phyloP scores from a whole-genome alignment of 805 yeast genomes.

The Pichia membranifaciens region DNA sequence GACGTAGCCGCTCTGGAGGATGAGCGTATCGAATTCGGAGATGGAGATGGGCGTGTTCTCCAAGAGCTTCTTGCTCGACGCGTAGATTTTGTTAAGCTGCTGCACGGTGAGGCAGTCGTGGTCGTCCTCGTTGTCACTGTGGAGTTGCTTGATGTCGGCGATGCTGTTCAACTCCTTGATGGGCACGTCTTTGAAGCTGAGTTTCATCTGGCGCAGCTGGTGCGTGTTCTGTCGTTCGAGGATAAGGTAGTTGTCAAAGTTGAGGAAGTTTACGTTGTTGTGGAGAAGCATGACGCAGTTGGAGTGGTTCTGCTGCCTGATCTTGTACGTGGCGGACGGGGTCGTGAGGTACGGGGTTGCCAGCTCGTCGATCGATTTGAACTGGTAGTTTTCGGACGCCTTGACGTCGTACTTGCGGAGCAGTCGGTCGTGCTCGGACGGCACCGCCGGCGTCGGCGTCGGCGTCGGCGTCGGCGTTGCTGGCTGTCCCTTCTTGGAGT shows the following conservation, averaged over 20 bases:
- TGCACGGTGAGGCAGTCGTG: background rate
- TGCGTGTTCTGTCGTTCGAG: background rate
- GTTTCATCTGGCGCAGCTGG: background rate
- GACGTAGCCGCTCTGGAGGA: background rate
- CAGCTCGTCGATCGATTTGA: slow-evolving; percentile 17
- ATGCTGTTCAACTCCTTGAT: background rate
- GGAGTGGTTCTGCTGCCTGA: slow-evolving; percentile 81
- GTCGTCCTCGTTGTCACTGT: background rate
- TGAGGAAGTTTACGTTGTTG: background rate
- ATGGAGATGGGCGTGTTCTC: slow-evolving; percentile 3
- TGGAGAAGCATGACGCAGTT: slow-evolving; percentile 62
- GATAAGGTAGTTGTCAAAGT: slow-evolving; percentile 11
- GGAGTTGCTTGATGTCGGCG: background rate
- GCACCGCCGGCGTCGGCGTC: too few relatives aligned
- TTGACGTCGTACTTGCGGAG: slow-evolving; percentile 1
- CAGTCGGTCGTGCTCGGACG: background rate
- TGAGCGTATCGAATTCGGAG: slow-evolving; percentile 1
- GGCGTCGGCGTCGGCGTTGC: too few relatives aligned
- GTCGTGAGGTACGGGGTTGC: slow-evolving; percentile 55
- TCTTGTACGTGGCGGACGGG: slow-evolving; percentile 47
- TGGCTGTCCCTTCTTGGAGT: too few relatives aligned
- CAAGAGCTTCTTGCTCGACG: background rate
- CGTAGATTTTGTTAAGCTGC: background rate
- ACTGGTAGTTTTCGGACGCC: slow-evolving; percentile 19
- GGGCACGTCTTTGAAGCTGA: background rate